A percentile compares a stretch with the other conserved stretches of the same genome.
These are phyloP conservation scores for Orbilia javanica DNA, from an alignment of 2,329 filamentous ascomycete species.

Conservation along the genomic window DNA sequence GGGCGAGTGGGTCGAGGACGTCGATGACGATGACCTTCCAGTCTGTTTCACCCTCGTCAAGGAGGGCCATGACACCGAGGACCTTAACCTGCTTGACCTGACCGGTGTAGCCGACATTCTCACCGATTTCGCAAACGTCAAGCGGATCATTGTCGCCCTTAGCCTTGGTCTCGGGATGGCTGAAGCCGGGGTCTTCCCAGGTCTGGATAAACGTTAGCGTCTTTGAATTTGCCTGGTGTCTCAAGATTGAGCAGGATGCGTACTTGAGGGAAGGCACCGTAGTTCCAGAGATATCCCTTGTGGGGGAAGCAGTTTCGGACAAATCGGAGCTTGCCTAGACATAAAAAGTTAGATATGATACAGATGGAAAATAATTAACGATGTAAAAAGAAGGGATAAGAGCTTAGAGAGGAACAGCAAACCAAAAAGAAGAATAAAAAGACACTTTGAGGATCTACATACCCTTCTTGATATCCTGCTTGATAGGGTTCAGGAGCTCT, in stretches of 20 bases:
- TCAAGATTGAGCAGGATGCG: slow-evolving; percentile 63
- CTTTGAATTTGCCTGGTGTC: neutral
- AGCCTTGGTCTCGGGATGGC: slow-evolving; percentile 99
- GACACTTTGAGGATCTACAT: neutral
- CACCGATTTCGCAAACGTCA: slow-evolving; percentile 99
- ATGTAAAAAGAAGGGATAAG: neutral
- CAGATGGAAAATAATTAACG: neutral
- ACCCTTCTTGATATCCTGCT: slow-evolving; percentile 98
- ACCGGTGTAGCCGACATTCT: slow-evolving; percentile 94
- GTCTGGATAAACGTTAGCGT: slow-evolving; percentile 72
- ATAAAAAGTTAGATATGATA: neutral
- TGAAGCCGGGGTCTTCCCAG: slow-evolving; percentile 96
- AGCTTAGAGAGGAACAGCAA: neutral
- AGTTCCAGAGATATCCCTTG: slow-evolving; percentile 99
- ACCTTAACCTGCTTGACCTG: slow-evolving; percentile 99
- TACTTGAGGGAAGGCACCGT: slow-evolving; percentile 98
- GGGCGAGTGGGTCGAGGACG: slow-evolving; percentile 93
- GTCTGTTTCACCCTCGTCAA: slow-evolving; percentile 99
- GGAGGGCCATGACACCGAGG: slow-evolving; percentile 97
- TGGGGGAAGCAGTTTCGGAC: slow-evolving; percentile 99
- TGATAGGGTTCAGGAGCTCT: slow-evolving; percentile 97
- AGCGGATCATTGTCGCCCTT: slow-evolving; percentile 99
- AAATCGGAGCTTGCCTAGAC: slow-evolving; percentile 86
- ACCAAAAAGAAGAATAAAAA: neutral
- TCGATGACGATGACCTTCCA: slow-evolving; percentile 99